A percentile compares a stretch with the other conserved stretches of the same genome.
Evolutionary conservation across 1,284 basidiomycete species (phyloP).

Genomic region (Pholiota adiposa): DNA sequence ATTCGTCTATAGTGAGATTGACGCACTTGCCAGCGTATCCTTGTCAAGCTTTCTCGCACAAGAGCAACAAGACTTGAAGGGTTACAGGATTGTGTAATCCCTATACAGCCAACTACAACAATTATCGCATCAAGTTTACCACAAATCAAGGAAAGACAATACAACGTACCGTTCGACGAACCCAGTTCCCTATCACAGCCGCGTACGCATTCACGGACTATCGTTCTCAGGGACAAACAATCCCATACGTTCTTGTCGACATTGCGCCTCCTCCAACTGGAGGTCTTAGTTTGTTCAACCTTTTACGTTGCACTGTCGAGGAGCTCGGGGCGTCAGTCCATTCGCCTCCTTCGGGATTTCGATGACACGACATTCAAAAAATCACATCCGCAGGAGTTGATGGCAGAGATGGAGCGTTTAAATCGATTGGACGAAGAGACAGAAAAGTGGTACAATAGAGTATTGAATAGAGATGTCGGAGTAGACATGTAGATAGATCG

Average conservation of each 20-base stretch:
- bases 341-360: slow-evolving; percentile 34
- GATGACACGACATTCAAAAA: slow-evolving; percentile 32
- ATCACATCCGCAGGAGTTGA: slow-evolving; percentile 2
- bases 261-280: slow-evolving; percentile 29
- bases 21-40: too few species aligned
- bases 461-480: too few species aligned
- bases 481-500: too few species aligned
- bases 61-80: too few species aligned
- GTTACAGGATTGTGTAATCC: too few species aligned
- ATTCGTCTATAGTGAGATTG: too few species aligned
- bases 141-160: too few species aligned
- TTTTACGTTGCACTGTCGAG: slow-evolving; percentile 38
- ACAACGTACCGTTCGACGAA: slow-evolving; percentile 1
- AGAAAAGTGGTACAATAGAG: too few species aligned
- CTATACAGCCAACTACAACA: too few species aligned
- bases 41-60: too few species aligned
- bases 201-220: slow-evolving; percentile 40
- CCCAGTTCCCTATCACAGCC: slow-evolving; percentile 20
- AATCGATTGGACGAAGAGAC: not conserved
- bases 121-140: too few species aligned
- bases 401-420: not conserved
- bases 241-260: slow-evolving; percentile 33
- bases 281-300: slow-evolving; percentile 29
- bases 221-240: slow-evolving; percentile 37
- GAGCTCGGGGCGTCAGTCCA: slow-evolving; percentile 28